A percentile compares a stretch with the other conserved stretches of the same genome.
Conservation (phyloP, 805 yeast species). For the Ogataea pignaliae region DNA sequence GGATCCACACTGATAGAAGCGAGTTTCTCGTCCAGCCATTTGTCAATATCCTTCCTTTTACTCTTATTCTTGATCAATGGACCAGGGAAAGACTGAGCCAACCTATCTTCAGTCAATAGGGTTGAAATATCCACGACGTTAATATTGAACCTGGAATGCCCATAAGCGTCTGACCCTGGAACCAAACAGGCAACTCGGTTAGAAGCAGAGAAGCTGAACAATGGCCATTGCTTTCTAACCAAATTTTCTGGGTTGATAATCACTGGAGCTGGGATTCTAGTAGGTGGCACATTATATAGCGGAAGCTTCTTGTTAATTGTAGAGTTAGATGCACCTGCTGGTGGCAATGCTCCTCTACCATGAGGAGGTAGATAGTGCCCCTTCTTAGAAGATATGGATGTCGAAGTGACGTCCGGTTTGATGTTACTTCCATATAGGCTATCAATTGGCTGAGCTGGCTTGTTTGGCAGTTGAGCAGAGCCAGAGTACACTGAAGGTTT, state of each 20-base stretch:
- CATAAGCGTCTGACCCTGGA: conserved; percentile 37
- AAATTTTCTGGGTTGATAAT: conserved; percentile 52
- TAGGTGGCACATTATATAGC: conserved; percentile 1
- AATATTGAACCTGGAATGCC: conserved; percentile 30
- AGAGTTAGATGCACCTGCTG: not conserved
- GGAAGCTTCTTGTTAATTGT: not conserved
- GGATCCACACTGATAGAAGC: conserved; percentile 12
- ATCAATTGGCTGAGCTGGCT: not conserved
- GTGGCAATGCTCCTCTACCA: conserved; percentile 3
- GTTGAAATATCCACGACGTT: conserved; percentile 33
- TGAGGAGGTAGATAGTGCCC: conserved; percentile 15
- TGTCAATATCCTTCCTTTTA: conserved; percentile 62
- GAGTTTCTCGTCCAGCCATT: conserved; percentile 52
- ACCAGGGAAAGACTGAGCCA: conserved; percentile 56
- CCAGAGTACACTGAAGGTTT: not conserved
- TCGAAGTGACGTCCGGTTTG: too few relatives aligned
- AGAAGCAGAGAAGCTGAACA: conserved; percentile 62
- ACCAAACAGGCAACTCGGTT: conserved; percentile 40
- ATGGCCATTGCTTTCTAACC: conserved; percentile 63
- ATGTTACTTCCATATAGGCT: not conserved
- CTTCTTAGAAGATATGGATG: too few relatives aligned
- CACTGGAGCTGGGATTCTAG: conserved; percentile 30
- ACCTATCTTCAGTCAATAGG: conserved; percentile 40
- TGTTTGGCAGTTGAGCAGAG: not conserved
- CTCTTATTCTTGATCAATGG: conserved; percentile 58